Evolutionary conservation across 805 yeast species (phyloP), one percentile per base, ranked within the genome.

Genomic region (Debaryomyces prosopidis): DNA sequence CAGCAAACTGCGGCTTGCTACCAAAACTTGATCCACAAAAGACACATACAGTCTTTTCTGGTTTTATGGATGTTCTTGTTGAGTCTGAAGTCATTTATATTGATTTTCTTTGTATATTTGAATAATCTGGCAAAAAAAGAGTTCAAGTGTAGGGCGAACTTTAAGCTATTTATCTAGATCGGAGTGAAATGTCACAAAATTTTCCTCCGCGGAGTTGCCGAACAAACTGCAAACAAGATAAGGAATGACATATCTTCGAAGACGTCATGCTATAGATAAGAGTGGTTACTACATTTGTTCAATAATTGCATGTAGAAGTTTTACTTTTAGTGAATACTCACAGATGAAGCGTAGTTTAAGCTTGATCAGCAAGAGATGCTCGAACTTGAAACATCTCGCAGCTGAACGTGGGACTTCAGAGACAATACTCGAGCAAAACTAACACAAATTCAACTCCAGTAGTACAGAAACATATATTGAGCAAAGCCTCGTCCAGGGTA

Each of bases 21-120:
- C 96, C 96, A 48, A 79, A 77, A 4, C 90, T 79, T 3, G 95
- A 87, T 28, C 96, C 96, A 63, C 96, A 89, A 59, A 87, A 89
- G 19, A 89, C 96, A 66, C 96, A 89, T 9, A 89, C 75, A 15
- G 77, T 73, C 53, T 75, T 76, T n/a, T 40, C 43, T 18, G 70
- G 58, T 30, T 49, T 49, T 12, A 42, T 27, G 16, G 20, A 8
- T 27, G 48, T 42, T 17, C 40, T 40, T 7, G 19, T 20, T 17
- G 42, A 34, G 31, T 40, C 31, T 31, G 65, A 17, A n/a, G 66
- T 60, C 64, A 62, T 62, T 26, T 20, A 49, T 16, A 20, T 23
- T 18, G 11, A 36, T n/a, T 36, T 36, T 7, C 12, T 16, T 12
- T 34, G n/a, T 34, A n/a, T 34, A 16, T 18, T 15, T 34, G 14